Conservation (phyloP, 352 stramenopile genomes). For the Phytophthora ramorum region DNA sequence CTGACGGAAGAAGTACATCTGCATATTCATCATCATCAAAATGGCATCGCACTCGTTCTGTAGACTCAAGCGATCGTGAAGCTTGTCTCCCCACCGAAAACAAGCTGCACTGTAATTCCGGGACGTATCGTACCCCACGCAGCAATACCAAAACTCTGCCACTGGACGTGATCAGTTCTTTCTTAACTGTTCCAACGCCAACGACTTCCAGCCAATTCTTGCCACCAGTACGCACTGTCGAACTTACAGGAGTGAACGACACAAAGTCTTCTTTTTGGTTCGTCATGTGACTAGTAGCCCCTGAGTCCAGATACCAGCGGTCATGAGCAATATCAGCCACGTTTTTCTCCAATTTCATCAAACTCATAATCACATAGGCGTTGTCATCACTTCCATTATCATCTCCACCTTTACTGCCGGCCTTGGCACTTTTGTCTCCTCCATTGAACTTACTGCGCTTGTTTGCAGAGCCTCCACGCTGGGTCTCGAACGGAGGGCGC, state of each 20-base stretch:
- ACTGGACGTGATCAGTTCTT: neutral
- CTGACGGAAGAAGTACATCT: neutral
- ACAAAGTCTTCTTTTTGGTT: slow-evolving; percentile 8
- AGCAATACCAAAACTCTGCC: neutral
- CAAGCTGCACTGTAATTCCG: slow-evolving; percentile 14
- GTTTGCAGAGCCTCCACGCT: neutral
- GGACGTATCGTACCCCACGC: slow-evolving; percentile 9
- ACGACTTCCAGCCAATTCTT: slow-evolving; percentile 1
- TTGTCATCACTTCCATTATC: slow-evolving; percentile 12
- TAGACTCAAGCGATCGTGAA: neutral
- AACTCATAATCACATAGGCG: neutral
- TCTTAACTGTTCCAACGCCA: slow-evolving; percentile 2
- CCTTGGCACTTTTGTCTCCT: neutral
- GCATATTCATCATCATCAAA: slow-evolving; percentile 8
- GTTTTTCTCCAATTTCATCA: neutral
- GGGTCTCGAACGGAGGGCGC: neutral
- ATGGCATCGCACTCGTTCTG: neutral
- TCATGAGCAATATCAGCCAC: neutral
- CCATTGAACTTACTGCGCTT: neutral
- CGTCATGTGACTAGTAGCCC: slow-evolving; percentile 7
- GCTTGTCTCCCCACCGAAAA: slow-evolving; percentile 2
- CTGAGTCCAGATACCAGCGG: slow-evolving; percentile 16
- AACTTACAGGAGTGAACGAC: neutral
- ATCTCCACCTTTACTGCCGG: neutral
- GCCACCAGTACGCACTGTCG: neutral